Conservation (phyloP, 805 yeast species). For the Monosporozyma aquatica region DNA sequence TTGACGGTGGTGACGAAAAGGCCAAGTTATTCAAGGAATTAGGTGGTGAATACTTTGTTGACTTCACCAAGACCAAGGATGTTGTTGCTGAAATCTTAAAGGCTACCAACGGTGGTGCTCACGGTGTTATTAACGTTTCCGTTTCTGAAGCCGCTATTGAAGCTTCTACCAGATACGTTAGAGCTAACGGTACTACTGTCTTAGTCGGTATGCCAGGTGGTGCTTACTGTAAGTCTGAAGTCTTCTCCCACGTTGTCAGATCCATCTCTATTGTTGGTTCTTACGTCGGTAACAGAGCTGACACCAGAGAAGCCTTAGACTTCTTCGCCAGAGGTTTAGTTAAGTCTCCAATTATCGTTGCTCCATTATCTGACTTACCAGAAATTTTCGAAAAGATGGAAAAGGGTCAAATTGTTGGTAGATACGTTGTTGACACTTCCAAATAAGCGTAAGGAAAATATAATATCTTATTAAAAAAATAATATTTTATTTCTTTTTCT, state of each 20-base stretch:
- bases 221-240: conserved; percentile 38
- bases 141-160: conserved; percentile 46
- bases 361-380: conserved; percentile 64
- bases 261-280: conserved; percentile 41
- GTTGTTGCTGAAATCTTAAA: conserved; percentile 37
- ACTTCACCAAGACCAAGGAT: conserved; percentile 44
- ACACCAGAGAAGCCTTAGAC: conserved; percentile 57
- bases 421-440: conserved; percentile 74
- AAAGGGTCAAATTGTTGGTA: conserved; percentile 76
- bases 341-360: conserved; percentile 64
- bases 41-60: conserved; percentile 59
- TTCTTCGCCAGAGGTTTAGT: conserved; percentile 66
- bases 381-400: conserved; percentile 68
- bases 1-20: conserved; percentile 70
- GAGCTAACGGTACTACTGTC: conserved; percentile 52
- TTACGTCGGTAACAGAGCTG: conserved; percentile 45
- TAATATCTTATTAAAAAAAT: too few relatives aligned
- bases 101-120: conserved; percentile 57
- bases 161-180: conserved; percentile 43
- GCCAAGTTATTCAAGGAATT: conserved; percentile 41
- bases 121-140: conserved; percentile 59
- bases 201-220: conserved; percentile 53
- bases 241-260: conserved; percentile 42
- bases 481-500: conserved; percentile 8
- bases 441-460: too few relatives aligned